Evolutionary conservation across 140 eudicot species (phyloP).

Genomic region (Flaveria floridana): DNA sequence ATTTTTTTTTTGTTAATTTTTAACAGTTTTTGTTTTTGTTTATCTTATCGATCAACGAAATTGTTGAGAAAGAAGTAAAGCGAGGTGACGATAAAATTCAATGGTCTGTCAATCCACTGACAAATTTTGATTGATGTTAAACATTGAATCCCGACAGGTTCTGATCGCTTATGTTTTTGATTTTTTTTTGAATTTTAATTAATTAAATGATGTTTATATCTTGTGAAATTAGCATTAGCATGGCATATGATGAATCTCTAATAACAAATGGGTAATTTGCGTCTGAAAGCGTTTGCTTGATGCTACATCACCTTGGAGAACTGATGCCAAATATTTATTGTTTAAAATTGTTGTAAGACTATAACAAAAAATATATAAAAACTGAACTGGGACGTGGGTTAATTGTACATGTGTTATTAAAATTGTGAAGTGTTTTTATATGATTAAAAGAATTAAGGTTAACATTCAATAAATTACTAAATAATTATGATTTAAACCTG

Average conservation of each 20-base stretch:
- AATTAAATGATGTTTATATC: not conserved
- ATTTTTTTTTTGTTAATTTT: not conserved
- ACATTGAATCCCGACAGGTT: constrained; percentile 78
- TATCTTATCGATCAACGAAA: too few relatives aligned
- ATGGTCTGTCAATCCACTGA: constrained; percentile 69
- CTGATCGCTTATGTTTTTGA: constrained; percentile 43
- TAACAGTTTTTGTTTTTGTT: not conserved
- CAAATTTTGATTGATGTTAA: constrained; percentile 46
- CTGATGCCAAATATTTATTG: constrained; percentile 44
- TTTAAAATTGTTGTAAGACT: too few relatives aligned
- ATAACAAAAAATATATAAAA: too few relatives aligned
- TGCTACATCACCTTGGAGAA: constrained; percentile 80
- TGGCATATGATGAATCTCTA: constrained; percentile 56
- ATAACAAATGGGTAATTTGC: constrained; percentile 77
- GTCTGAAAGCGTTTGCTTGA: constrained; percentile 56
- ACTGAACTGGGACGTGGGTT: too few relatives aligned
- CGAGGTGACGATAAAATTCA: constrained; percentile 69
- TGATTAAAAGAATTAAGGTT: too few relatives aligned
- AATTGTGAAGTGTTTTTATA: too few relatives aligned
- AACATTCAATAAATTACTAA: too few relatives aligned
- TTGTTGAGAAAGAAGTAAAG: not conserved
- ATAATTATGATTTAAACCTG: too few relatives aligned
- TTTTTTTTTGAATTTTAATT: not conserved
- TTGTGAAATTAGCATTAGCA: not conserved
- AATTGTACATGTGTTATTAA: too few relatives aligned